These are phyloP conservation scores for Volvox africanus DNA, from an alignment of 139 green algal species.

Conservation along the genomic window DNA sequence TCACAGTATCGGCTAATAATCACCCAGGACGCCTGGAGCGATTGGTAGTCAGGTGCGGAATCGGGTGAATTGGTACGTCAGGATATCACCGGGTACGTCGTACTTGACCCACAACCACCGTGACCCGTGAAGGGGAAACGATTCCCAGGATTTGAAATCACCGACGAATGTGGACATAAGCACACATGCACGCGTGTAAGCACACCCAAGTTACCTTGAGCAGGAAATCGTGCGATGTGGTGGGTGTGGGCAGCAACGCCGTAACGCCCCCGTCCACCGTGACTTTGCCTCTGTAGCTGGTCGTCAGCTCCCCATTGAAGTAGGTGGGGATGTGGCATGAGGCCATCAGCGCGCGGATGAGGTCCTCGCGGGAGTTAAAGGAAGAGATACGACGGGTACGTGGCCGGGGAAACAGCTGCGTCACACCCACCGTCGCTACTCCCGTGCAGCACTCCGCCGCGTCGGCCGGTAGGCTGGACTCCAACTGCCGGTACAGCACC, in stretches of 20 bases:
- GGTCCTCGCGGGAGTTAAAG: constrained; percentile 73
- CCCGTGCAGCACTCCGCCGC: constrained; percentile 50
- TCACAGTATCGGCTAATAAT: too few relatives aligned
- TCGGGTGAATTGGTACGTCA: too few relatives aligned
- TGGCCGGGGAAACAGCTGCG: constrained; percentile 49
- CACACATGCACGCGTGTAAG: not conserved
- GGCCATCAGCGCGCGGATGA: constrained; percentile 79
- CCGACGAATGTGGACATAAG: too few relatives aligned
- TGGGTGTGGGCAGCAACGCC: constrained; percentile 78
- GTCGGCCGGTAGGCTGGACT: constrained; percentile 50
- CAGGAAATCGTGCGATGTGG: constrained; percentile 38
- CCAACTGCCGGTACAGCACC: constrained; percentile 48
- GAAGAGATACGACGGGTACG: constrained; percentile 65
- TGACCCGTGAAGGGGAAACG: too few relatives aligned
- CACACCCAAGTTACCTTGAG: constrained; percentile 18
- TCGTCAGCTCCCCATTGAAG: constrained; percentile 61
- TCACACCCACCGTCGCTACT: constrained; percentile 45
- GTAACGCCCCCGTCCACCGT: constrained; percentile 82
- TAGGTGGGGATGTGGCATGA: constrained; percentile 82
- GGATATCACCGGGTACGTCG: too few relatives aligned
- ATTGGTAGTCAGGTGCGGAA: too few relatives aligned
- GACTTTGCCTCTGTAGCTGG: constrained; percentile 53
- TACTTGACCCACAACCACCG: too few relatives aligned
- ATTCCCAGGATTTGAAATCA: too few relatives aligned
- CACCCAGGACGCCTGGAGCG: too few relatives aligned